Evolutionary conservation across 2,329 filamentous ascomycete species (phyloP).

Genomic region (Alternaria sp.): DNA sequence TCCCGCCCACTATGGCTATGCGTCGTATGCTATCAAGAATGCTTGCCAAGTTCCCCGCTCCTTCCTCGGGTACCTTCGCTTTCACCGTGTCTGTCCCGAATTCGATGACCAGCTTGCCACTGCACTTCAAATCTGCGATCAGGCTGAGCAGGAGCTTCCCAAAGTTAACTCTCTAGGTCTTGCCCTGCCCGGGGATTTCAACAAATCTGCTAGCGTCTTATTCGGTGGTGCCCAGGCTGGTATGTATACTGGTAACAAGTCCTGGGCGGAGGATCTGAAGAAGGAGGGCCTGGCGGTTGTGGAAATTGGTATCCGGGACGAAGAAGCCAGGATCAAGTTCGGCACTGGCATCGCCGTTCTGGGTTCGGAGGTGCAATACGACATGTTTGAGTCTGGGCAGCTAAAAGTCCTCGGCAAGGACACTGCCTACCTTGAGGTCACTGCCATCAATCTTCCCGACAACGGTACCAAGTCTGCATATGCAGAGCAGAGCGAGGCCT

Average conservation of each 20-base stretch:
- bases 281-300: conserved; percentile 25
- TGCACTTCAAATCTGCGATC: conserved; percentile 72
- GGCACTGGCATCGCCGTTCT: conserved; percentile 59
- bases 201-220: conserved; percentile 74
- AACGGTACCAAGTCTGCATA: conserved; percentile 59
- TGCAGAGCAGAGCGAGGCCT: conserved; percentile 42
- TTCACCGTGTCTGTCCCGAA: conserved; percentile 87
- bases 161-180: conserved; percentile 61
- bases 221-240: conserved; percentile 65
- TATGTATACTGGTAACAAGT: conserved; percentile 51
- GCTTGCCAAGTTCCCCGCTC: conserved; percentile 77
- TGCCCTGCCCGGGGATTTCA: conserved; percentile 79
- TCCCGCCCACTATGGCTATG: conserved; percentile 64
- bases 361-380: conserved; percentile 54
- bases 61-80: conserved; percentile 86
- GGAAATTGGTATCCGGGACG: conserved; percentile 53
- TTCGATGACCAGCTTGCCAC: conserved; percentile 71
- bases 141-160: conserved; percentile 72
- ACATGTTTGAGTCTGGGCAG: conserved; percentile 33
- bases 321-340: conserved; percentile 60
- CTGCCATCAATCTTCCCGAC: conserved; percentile 59
- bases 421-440: conserved; percentile 49
- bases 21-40: conserved; percentile 61
- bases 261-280: conserved; percentile 52
- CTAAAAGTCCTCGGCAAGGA: conserved; percentile 33